Base-by-base conservation (phyloP, 768 basidiomycete genomes). In the Lentinula raphanica region DNA sequence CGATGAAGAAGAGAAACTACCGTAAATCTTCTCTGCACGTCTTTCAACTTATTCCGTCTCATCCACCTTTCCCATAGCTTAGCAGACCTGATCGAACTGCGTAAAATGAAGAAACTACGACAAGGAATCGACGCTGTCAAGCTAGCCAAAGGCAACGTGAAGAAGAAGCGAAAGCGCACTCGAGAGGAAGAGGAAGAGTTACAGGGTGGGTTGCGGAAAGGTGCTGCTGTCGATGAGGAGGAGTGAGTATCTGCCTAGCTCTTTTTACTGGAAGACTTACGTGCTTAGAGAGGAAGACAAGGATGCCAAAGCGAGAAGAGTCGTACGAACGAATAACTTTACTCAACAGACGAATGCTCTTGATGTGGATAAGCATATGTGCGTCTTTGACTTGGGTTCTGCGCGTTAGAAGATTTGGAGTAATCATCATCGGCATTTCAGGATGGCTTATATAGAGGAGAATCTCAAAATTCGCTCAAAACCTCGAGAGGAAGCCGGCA, bases 311-410 rank as follows among this genome's bases (percentile, higher is more conserved):
- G 86, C 90, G 9, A 78, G 91, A 59, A 78, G 85, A 51, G 82
- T 87, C 5, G 87, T 95, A 2, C 78, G 93, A 39, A 76, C 84
- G 21, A 96, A 92, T 72, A 97, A 97, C 73, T 98, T 99, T 68
- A 99, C 97, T 0, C 92, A 95, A 62, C 96, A 98, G 73, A 99
- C 96, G 3, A 96, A 97, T 68, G 84, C 86, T 1, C 79, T 98
- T 21, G 96, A 98, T 68, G 94, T 97, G 25, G 96, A 99, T 75
- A 98, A 98, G 68, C 97, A 98, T 67, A 98, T 98, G 96, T 94
- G 58, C 51, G 91, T 75, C 32, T 23, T 25, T 12, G 42, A 49
- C 32, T 8, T 45, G 4, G 28, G n/a, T 35, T 38, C 19, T 31
- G 35, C 25, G 32, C 5, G 15, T 28, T 45, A 32, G 1, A 1